Conservation (phyloP, 1,139 yeast species). For the Candida pseudocylindracea region DNA sequence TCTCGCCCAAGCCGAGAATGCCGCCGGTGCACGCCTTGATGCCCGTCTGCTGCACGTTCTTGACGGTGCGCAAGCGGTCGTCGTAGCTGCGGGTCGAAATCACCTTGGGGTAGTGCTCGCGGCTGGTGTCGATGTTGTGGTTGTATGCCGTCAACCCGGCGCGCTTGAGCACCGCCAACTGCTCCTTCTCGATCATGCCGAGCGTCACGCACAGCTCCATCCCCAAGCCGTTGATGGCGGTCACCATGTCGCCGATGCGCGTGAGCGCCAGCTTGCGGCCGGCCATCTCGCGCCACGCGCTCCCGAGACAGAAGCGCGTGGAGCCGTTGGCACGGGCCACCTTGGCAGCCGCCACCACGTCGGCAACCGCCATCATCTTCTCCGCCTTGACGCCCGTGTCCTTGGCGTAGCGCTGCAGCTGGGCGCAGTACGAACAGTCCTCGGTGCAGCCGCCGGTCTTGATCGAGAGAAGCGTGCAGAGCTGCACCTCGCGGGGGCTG, state of each 20-base stretch:
- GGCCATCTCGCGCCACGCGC: conserved; percentile 75
- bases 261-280: conserved; percentile 52
- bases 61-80: conserved; percentile 44
- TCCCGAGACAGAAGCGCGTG: conserved; percentile 70
- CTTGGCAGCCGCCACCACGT: conserved; percentile 38
- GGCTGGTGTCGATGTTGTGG: conserved; percentile 62
- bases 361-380: conserved; percentile 34
- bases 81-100: conserved; percentile 51
- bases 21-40: conserved; percentile 65
- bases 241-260: conserved; percentile 43
- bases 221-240: conserved; percentile 31
- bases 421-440: conserved; percentile 68
- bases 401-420: conserved; percentile 28
- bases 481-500: conserved; percentile 47
- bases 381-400: conserved; percentile 52
- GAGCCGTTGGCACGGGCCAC: conserved; percentile 50
- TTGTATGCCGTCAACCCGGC: conserved; percentile 67
- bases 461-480: conserved; percentile 54
- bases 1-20: conserved; percentile 59
- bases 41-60: conserved; percentile 42
- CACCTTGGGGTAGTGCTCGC: conserved; percentile 54
- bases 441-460: conserved; percentile 71
- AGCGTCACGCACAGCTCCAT: conserved; percentile 67
- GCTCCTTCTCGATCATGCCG: conserved; percentile 51
- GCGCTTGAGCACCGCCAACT: conserved; percentile 32